A percentile compares a stretch with the other conserved stretches of the same genome.
phyloP scores from a whole-genome alignment of 148 eudicot species.

The Amaranthus hypochondriacus region DNA sequence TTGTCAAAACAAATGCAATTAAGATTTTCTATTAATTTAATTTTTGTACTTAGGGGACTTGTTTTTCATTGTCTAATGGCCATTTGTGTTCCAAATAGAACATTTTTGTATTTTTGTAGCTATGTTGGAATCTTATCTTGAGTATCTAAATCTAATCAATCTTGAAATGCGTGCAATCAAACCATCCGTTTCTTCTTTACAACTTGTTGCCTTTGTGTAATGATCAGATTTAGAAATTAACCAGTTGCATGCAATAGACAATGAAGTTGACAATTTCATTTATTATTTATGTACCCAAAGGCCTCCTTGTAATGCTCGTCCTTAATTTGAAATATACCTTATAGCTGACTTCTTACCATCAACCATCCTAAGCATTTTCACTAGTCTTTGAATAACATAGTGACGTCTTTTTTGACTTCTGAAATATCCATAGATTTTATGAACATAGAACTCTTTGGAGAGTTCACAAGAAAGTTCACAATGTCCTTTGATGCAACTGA shows the following conservation, averaged over 20 bases:
- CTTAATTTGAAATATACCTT: constrained; percentile 9
- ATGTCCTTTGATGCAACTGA: constrained; percentile 7
- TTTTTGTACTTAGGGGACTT: not conserved
- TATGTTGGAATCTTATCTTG: not conserved
- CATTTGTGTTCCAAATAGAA: not conserved
- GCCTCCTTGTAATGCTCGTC: not conserved
- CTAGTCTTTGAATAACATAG: constrained; percentile 5
- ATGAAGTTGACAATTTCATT: constrained; percentile 5
- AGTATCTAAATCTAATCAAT: not conserved
- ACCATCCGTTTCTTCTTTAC: not conserved
- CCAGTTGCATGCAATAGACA: not conserved
- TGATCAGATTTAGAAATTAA: not conserved
- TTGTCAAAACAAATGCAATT: too few relatives aligned
- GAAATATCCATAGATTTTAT: constrained; percentile 20
- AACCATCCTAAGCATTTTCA: constrained; percentile 12
- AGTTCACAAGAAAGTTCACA: not conserved
- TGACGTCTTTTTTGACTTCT: not conserved
- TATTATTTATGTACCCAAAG: constrained; percentile 9
- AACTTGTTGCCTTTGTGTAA: not conserved
- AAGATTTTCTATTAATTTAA: too few relatives aligned
- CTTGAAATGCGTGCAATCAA: constrained; percentile 1
- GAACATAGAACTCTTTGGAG: constrained; percentile 11
- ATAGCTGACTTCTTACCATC: constrained; percentile 15
- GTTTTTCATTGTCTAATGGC: not conserved
- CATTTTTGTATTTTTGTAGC: not conserved